Evolutionary conservation across 768 basidiomycete species (phyloP), one percentile per base, ranked within the genome.

Genomic region (Podaxis mareebaensis): DNA sequence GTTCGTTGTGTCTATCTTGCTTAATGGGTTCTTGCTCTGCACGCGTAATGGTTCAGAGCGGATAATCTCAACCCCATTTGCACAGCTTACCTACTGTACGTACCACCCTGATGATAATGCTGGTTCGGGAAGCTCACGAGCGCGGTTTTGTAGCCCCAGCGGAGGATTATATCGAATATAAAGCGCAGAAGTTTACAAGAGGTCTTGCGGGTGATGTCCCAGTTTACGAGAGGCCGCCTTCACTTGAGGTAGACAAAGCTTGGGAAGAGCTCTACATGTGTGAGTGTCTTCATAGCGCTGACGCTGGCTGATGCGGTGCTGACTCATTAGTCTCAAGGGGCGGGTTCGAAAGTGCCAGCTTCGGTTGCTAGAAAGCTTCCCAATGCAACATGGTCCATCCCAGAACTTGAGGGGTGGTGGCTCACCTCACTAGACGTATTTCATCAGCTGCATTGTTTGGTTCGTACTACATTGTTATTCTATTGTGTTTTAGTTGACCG

Each of bases 361-460:
- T 58, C 53, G 4, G 48, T 70, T 33, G 72, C 69, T 1, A 56
- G 61, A 4, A 52, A 60, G 8, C 63, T 73, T 20, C 57, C 68
- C 3, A 71, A 71, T 61, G 58, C 56, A 7, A 73, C 70, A 3
- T 53, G 61, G 49, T 64, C 67, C 5, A 70, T 73, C 17, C 61
- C 64, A 5, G 67, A 64, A n/a, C 69, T 71, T n/a, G 65, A 66
- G 17, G 69, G 59, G 4, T 64, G 70, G 44, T 73, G 66, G 52
- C 64, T 72, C 13, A 65, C 63, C 12, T 62, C 57, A 4, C 51
- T 71, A 3, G 71, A 73, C n/a, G 71, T 73, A 4, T 73, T 73
- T 58, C 72, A 73, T 57, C 65, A 72, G 48, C 58, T 73, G 10
- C 72, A 73, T 58, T 70, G 71, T 53, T 52, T 73, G 49, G 49